Evolutionary conservation across 805 yeast genomes (phyloP).

Genomic region (Maudiozyma pseudohumilis): DNA sequence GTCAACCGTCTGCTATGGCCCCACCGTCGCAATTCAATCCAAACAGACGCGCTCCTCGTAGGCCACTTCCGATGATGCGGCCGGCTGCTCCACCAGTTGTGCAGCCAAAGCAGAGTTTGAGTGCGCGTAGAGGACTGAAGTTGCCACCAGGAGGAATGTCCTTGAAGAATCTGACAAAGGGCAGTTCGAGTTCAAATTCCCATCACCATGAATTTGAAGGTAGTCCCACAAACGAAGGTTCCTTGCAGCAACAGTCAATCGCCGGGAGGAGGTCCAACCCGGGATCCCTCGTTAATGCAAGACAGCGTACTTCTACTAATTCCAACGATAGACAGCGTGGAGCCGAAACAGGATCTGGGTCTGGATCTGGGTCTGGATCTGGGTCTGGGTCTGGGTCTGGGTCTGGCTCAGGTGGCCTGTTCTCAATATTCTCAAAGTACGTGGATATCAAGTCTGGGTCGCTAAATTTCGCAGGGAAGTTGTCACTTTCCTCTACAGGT

Average conservation of each 20-base stretch:
- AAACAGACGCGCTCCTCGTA: slow-evolving; percentile 22
- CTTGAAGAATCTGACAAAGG: slow-evolving; percentile 17
- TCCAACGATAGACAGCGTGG: slow-evolving; percentile 21
- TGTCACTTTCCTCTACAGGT: slow-evolving; percentile 85
- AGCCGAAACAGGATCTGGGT: slow-evolving; percentile 12
- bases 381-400: slow-evolving; percentile 12
- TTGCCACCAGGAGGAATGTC: slow-evolving; percentile 39
- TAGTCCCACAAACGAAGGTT: slow-evolving; percentile 19
- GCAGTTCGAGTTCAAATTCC: slow-evolving; percentile 10
- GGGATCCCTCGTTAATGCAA: slow-evolving; percentile 23
- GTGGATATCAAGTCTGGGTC: slow-evolving; percentile 89
- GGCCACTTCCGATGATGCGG: slow-evolving; percentile 10
- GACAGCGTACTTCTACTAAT: slow-evolving; percentile 28
- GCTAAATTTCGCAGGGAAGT: slow-evolving; percentile 85
- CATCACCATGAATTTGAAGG: slow-evolving; percentile 22
- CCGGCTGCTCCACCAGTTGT: neutral
- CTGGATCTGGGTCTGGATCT: slow-evolving; percentile 8
- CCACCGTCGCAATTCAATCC: slow-evolving; percentile 15
- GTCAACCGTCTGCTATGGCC: neutral
- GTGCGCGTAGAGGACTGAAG: slow-evolving; percentile 73
- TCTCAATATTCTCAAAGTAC: slow-evolving; percentile 78
- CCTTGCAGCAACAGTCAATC: too few species aligned
- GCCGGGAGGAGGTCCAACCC: slow-evolving; percentile 23
- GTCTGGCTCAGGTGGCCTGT: slow-evolving; percentile 41
- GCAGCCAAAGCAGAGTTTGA: slow-evolving; percentile 63